Evolutionary conservation across 169 alveolate species (phyloP).

Genomic region (Besnoitia besnoiti): DNA sequence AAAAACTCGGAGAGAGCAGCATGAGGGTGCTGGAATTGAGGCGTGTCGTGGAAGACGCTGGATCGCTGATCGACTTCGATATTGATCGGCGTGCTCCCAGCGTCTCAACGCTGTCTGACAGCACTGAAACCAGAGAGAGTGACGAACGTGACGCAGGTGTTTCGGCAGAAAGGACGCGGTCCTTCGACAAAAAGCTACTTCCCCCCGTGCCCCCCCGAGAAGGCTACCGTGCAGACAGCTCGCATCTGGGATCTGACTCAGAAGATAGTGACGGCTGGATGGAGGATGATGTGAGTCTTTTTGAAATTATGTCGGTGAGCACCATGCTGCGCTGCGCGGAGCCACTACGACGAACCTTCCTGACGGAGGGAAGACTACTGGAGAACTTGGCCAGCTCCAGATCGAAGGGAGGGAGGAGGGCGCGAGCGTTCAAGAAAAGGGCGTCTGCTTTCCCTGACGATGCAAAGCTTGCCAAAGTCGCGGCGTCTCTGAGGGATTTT

Average conservation of each 20-base stretch:
- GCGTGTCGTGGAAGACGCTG: neutral
- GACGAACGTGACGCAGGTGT: neutral
- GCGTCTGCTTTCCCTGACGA: constrained; percentile 2
- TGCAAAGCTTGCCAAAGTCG: neutral
- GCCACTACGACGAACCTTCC: neutral
- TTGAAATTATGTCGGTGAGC: constrained; percentile 18
- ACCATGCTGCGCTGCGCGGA: neutral
- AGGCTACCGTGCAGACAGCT: neutral
- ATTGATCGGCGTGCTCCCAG: neutral
- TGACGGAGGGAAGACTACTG: constrained; percentile 5
- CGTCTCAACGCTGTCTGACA: neutral
- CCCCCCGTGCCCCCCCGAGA: neutral
- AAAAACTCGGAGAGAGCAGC: constrained; percentile 45
- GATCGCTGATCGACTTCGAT: neutral
- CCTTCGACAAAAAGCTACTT: no score
- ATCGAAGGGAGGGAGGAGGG: constrained; percentile 9
- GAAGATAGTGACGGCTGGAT: constrained; percentile 21
- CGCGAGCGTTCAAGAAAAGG: neutral
- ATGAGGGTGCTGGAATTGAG: constrained; percentile 7
- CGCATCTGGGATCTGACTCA: neutral
- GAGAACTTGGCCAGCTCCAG: neutral
- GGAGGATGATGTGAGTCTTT: constrained; percentile 1
- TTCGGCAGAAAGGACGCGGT: neutral
- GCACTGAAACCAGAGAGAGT: neutral
- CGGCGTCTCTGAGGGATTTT: neutral